Base-by-base conservation (phyloP, 306 rosid genomes). In the Inga oerstediana region DNA sequence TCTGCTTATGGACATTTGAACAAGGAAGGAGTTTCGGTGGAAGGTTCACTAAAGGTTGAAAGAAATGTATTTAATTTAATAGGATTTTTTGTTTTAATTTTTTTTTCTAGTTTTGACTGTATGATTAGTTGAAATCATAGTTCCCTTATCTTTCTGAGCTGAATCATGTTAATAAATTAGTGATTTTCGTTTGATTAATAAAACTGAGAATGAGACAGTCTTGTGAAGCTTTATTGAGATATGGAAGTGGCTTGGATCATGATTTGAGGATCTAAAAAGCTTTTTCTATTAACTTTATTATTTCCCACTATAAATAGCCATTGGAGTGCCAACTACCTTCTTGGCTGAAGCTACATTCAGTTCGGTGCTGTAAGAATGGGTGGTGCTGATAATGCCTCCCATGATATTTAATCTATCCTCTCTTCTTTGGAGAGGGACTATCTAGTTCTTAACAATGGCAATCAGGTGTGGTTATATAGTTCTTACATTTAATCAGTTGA, bases 381-480 rank as follows among this genome's bases (percentile, higher is more conserved):
- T 9, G 62, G 3, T 19, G 67, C 78, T 16, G 79, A 39, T 1
- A 79, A 14, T n/a, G 46, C 14, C 2, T 32, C 84, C 27, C 85
- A 82, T 73, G 93, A 90, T 62, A n/a, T 88, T 48, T 80, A 17
- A 10, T 85, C 89, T 0, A 79, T 94, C 27, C 77, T 94, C 82
- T 91, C 94, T 49, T 90, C 93, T 48, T 24, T 88, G 6, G 79
- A 70, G 0, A 90, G 91, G 44, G 92, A 89, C 79, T 91, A 82
- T 72, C 92, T 94, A 4, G 58, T 89, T 43, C 86, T 87, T 14
- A 91, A 88, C 89, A 91, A 88, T 22, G 92, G 81, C n/a, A 92
- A 91, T 85, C 91, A 87, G 93, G 96, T 94, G 72, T 37, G 5
- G 34, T 49, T 54, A 10, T 79, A 4, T 22, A 46, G 4, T 16